Evolutionary conservation across 208 protist species (phyloP).

Genomic region (Leishmania braziliensis): DNA sequence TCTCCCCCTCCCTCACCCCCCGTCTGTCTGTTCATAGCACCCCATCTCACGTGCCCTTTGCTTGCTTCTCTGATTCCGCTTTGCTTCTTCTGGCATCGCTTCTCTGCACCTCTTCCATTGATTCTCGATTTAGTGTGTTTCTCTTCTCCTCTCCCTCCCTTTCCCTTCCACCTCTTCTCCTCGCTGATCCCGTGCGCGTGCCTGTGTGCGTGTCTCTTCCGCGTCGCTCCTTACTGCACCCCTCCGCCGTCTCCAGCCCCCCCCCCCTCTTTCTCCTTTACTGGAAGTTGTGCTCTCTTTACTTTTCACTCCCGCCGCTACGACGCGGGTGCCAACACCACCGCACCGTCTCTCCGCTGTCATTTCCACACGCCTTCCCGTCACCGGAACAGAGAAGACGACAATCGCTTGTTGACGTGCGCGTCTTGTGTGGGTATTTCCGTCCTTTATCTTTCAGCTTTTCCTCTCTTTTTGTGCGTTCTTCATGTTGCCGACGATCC

Average conservation of each 20-base stretch:
- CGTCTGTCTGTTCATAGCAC: neutral
- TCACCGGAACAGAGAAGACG: neutral
- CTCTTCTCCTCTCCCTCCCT: slow-evolving; percentile 5
- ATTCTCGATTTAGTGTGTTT: neutral
- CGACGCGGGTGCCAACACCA: neutral
- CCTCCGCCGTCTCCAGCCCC: neutral
- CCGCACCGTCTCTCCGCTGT: neutral
- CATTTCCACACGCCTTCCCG: neutral
- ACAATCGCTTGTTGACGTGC: neutral
- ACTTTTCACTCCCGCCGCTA: neutral
- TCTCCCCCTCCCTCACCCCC: neutral
- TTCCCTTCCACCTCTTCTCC: neutral
- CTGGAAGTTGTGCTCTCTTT: neutral
- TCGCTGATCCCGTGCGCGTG: neutral
- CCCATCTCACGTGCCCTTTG: neutral
- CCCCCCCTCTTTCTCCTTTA: slow-evolving; percentile 6
- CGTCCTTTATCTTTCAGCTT: neutral
- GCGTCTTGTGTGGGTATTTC: neutral
- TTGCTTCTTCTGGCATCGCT: neutral
- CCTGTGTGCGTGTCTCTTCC: neutral
- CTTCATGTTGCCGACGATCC: neutral
- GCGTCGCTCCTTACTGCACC: neutral
- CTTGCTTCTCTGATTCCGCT: neutral
- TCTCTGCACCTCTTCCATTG: neutral
- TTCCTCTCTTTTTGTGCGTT: neutral